Percentiles rank a stretch among this genome's conserved stretches.
phyloP scores from a whole-genome alignment of 768 basidiomycete genomes.

The Lactarius hatsudake region DNA sequence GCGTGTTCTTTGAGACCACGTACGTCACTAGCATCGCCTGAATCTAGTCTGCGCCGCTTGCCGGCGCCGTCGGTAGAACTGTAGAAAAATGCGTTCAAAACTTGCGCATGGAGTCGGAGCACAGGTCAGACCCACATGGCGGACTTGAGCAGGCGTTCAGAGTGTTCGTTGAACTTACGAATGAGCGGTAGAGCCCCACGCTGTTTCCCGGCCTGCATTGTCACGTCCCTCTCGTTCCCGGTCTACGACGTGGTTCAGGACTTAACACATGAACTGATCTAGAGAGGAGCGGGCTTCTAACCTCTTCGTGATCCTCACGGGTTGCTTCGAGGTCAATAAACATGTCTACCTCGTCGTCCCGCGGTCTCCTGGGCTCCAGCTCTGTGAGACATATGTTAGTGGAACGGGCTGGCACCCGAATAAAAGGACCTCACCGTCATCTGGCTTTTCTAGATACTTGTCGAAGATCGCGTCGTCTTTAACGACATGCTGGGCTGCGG shows the following conservation, averaged over 20 bases:
- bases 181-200: constrained; percentile 87
- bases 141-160: constrained; percentile 80
- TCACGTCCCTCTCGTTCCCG: constrained; percentile 84
- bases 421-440: constrained; percentile 65
- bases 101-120: not conserved
- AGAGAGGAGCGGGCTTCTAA: constrained; percentile 33
- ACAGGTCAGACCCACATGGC: constrained; percentile 54
- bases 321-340: constrained; percentile 88
- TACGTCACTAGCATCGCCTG: constrained; percentile 43
- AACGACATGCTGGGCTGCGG: constrained; percentile 78
- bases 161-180: constrained; percentile 97
- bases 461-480: constrained; percentile 94
- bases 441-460: constrained; percentile 92
- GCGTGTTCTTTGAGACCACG: constrained; percentile 10
- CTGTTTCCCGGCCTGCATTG: constrained; percentile 94
- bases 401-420: not conserved
- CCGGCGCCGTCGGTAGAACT: constrained; percentile 50
- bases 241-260: constrained; percentile 47
- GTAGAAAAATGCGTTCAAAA: constrained; percentile 12
- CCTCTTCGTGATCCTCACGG: constrained; percentile 87
- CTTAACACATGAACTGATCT: constrained; percentile 1
- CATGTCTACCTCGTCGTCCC: constrained; percentile 65
- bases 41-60: constrained; percentile 58
- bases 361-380: constrained; percentile 70
- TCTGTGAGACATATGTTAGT: constrained; percentile 42